Evolutionary conservation across 2,329 filamentous ascomycete genomes (phyloP), one percentile per base, ranked within the genome.

Genomic region (Cladosporium velox): DNA sequence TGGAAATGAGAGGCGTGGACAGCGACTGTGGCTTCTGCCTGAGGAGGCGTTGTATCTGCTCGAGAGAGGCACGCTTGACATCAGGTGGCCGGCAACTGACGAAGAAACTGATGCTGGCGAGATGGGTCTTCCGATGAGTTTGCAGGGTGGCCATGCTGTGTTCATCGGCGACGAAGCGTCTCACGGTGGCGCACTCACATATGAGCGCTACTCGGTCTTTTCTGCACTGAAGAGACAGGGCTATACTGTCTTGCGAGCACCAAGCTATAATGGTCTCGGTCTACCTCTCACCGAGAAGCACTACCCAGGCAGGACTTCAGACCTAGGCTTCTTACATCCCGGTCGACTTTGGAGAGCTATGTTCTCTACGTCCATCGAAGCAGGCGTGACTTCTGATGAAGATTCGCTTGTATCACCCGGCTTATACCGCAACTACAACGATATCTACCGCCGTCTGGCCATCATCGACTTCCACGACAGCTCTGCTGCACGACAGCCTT

Each of bases 11-110:
- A 30, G 64, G 4, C 71, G 74, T 32, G 72, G 72, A 15, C 70
- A 74, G 44, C 67, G 77, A 32, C 58, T 93, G 49, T 97, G 93
- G 93, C 76, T 99, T 60, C 78, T 97, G 47, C 94, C 94, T 0
- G 95, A 99, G 76, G 95, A 99, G 78, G 91, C 93, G 6, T 83
- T 99, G 63, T 97, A 93, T 74, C 78, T 97, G 69, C 83, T 98
- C 10, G 95, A 99, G 81, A 84, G 95, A 72, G 95, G 94, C 0
- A 93, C 87, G 57, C 74, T 98, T 73, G 92, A 98, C 77, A 85
- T 97, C 49, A 89, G 93, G 83, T 97, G 92, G 91, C 92, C 92
- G 12, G 71, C 69, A 0, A 66, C 70, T 2, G 66, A 66, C 26
- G 75, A 73, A 4, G 72, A 68, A 18, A 12, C 7, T 12, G 71